Base-by-base conservation (phyloP, 129 eudicot genomes). In the Cynara cardunculus region DNA sequence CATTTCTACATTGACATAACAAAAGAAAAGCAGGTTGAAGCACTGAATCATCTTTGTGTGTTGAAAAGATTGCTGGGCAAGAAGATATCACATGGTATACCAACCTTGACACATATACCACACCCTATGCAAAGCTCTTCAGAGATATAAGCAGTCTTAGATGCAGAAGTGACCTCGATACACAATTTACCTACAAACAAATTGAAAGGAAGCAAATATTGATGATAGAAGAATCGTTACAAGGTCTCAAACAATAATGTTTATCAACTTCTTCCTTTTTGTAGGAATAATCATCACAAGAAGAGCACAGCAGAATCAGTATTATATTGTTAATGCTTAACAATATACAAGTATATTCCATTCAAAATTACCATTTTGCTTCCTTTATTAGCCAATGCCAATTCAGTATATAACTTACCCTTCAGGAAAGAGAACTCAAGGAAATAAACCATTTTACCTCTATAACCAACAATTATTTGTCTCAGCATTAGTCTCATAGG, bases 101-200 rank as follows among this genome's bases (percentile, higher is more conserved):
- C 81, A 61, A 91, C 98, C 98, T 94, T 94, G 56, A 90, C 96
- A 84, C 98, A 91, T 21, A 94, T 91, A 91, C 98, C 98, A 86
- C 98, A 94, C 59, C 98, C 98, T 77, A 94, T 94, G 85, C 98
- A 94, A 81, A 94, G 83, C 79, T 94, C 98, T 87, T 94, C 98
- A 6, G 98, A 94, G 80, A 94, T 94, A 83, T 82, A 85, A 21
- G 97, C 98, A 79, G 89, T 76, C 88, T 91, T 94, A 49, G 97
- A 81, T 76, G 87, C 88, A 39, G 91, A 46, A 76, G 96, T 88
- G 72, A 94, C 98, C 87, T 94, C 98, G 64, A 94, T 91, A 85
- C 98, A 94, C 24, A 91, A 90, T 75, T 88, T 94, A 72, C 98
- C 98, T 91, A 86, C 41, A 77, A 76, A 74, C 65, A 56, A 56